These are phyloP conservation scores for Lomentospora prolificans DNA, from an alignment of 2,329 filamentous ascomycete genomes.

Conservation along the genomic window DNA sequence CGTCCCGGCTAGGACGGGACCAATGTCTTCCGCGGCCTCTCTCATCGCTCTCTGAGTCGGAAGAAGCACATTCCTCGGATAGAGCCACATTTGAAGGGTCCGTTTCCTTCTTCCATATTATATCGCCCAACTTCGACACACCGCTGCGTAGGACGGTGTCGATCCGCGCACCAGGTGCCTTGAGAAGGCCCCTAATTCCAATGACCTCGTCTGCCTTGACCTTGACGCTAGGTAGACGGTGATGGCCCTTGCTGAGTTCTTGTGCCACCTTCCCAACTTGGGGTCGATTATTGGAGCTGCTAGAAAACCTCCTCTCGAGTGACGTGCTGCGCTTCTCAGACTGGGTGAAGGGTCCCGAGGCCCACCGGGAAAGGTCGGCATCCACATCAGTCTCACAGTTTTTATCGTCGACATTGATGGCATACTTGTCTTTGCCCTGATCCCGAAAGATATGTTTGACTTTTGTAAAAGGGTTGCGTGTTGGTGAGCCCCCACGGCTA, in stretches of 20 bases:
- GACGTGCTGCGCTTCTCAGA: conserved; percentile 14
- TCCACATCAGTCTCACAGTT: conserved; percentile 1
- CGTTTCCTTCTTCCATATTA: conserved; percentile 45
- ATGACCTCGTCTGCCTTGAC: conserved; percentile 16
- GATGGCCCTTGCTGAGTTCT: conserved; percentile 28
- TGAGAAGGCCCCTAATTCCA: conserved; percentile 66
- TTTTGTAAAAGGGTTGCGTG: conserved; percentile 46
- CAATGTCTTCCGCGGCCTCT: conserved; percentile 15
- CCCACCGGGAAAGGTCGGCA: background rate
- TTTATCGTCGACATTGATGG: conserved; percentile 5
- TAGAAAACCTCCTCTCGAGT: conserved; percentile 21
- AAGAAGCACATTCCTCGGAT: conserved; percentile 31
- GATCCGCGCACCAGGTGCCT: conserved; percentile 52
- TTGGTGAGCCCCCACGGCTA: conserved; percentile 55
- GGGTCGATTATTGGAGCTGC: conserved; percentile 26
- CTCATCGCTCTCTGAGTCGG: conserved; percentile 38
- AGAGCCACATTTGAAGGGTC: conserved; percentile 19
- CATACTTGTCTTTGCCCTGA: conserved; percentile 7
- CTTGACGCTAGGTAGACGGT: conserved; percentile 39
- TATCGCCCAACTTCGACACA: conserved; percentile 46
- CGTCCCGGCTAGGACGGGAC: background rate
- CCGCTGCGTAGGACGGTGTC: conserved; percentile 58
- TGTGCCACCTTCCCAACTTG: conserved; percentile 32
- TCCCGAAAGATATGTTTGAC: conserved; percentile 48
- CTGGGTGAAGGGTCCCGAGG: background rate